Percentiles rank a stretch among this genome's conserved stretches.
Conservation (phyloP, 2,329 filamentous ascomycete genomes). For the Lomentospora prolificans region DNA sequence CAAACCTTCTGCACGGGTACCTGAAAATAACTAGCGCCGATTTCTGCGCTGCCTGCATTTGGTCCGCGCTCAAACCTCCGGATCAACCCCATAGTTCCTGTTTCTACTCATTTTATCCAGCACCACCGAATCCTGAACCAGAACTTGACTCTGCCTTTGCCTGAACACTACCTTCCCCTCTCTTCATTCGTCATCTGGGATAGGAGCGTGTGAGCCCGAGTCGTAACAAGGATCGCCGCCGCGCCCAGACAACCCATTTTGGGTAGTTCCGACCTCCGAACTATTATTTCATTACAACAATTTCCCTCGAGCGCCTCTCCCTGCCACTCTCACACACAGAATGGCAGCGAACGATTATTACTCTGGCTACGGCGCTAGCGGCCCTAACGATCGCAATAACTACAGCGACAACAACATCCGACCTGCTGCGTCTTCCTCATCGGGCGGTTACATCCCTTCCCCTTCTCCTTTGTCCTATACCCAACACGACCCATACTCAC, state of each 20-base stretch:
- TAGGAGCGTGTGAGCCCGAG: background rate
- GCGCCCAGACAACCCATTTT: background rate
- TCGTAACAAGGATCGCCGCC: slow-evolving; percentile 2
- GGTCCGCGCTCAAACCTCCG: background rate
- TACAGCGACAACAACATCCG: slow-evolving; percentile 7
- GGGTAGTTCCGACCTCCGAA: background rate
- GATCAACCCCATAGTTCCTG: background rate
- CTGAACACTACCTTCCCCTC: background rate
- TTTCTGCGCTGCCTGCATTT: background rate
- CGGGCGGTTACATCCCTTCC: slow-evolving; percentile 9
- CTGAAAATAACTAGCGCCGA: background rate
- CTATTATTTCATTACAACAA: background rate
- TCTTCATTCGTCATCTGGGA: background rate
- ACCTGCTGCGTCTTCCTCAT: slow-evolving; percentile 5
- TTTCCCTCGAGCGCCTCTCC: background rate
- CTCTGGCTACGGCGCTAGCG: slow-evolving; percentile 5
- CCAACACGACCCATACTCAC: slow-evolving; percentile 2
- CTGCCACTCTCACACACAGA: background rate
- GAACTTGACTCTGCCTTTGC: background rate
- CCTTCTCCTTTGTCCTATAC: slow-evolving; percentile 10
- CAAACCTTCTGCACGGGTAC: background rate
- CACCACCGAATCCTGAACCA: background rate
- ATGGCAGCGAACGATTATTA: slow-evolving; percentile 14
- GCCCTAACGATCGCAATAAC: slow-evolving; percentile 7
- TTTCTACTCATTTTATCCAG: background rate